Base-by-base conservation (phyloP, 768 basidiomycete species). In the Hericium alpestre region DNA sequence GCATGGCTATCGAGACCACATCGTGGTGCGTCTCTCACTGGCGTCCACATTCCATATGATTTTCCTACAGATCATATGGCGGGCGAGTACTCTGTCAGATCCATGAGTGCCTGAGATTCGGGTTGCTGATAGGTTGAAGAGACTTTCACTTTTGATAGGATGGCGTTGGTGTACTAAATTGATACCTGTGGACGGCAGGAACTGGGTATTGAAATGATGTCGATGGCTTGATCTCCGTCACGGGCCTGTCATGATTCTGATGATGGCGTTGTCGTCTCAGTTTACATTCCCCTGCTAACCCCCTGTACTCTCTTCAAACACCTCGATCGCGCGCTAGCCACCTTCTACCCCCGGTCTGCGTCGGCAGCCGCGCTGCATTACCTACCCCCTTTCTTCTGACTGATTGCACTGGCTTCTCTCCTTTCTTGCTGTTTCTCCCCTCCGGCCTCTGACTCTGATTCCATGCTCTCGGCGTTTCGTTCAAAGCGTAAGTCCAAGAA, bases 401-500 rank as follows among this genome's bases (percentile, higher is more conserved):
- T 25, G 46, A 22, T 54, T 54, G 43, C 25, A 20, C 22, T 41
- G 51, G 38, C 57, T 25, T 49, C 32, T 56, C 32, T 48, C 37
- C 41, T 22, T 37, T 53, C 52, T 39, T 20, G 13, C 48, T 56
- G 50, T 40, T 37, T 53, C 38, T 49, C 22, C 18, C 18, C 11
- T 38, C 13, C 16, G 51, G 59, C 43, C 50, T 15, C 40, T 11
- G 54, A 53, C 20, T 47, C 39, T 25, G 54, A 56, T 20, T 54
- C 61, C 54, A 51, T 56, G 16, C 61, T 61, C 25, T 56, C 57
- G 51, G 38, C 20, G 18, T 56, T 63, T 37, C 57, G 62, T n/a
- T 40, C 61, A 9, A 61, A 47, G 55, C 59, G 60, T 43, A 61
- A 58, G 41, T 57, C 60, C 27, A 63, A 63, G 62, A 58, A 59